Conservation (phyloP, 73 alveolate species). For the Blepharisma japonicum region DNA sequence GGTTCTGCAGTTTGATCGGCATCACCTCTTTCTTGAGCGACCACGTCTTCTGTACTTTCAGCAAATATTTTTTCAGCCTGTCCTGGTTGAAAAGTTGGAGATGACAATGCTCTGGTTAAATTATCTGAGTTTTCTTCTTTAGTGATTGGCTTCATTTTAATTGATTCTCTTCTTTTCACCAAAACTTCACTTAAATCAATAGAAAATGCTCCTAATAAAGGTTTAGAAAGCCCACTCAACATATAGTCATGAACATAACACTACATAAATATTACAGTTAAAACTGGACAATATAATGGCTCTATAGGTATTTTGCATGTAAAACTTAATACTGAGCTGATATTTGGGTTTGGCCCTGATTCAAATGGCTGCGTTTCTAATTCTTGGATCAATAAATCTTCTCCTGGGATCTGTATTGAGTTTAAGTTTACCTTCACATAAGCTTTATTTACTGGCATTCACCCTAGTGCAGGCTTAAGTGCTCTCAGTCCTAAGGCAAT, state of each 20-base stretch:
- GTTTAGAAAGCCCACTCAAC: constrained; percentile 72
- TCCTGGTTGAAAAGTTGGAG: too few relatives aligned
- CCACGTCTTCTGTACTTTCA: too few relatives aligned
- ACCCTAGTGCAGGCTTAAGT: constrained; percentile 68
- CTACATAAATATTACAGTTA: constrained; percentile 29
- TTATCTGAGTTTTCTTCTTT: too few relatives aligned
- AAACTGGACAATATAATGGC: constrained; percentile 65
- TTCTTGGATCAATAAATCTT: constrained; percentile 39
- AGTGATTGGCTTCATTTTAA: too few relatives aligned
- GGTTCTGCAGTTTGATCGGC: too few relatives aligned
- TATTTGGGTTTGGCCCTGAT: constrained; percentile 86
- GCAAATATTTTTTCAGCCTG: too few relatives aligned
- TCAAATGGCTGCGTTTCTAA: constrained; percentile 80
- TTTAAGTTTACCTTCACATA: constrained; percentile 73
- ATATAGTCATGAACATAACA: constrained; percentile 86
- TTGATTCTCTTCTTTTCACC: too few relatives aligned
- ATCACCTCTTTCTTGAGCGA: too few relatives aligned
- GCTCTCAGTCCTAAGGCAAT: constrained; percentile 84
- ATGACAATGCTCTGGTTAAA: too few relatives aligned
- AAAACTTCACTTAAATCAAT: constrained; percentile 44
- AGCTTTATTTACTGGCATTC: constrained; percentile 85
- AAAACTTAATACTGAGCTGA: constrained; percentile 67
- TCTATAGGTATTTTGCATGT: constrained; percentile 69
- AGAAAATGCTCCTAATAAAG: constrained; percentile 71
- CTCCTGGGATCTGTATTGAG: constrained; percentile 69